Evolutionary conservation across 441 rosid genomes (phyloP), one percentile per base, ranked within the genome.

Genomic region (Erodium texanum): DNA sequence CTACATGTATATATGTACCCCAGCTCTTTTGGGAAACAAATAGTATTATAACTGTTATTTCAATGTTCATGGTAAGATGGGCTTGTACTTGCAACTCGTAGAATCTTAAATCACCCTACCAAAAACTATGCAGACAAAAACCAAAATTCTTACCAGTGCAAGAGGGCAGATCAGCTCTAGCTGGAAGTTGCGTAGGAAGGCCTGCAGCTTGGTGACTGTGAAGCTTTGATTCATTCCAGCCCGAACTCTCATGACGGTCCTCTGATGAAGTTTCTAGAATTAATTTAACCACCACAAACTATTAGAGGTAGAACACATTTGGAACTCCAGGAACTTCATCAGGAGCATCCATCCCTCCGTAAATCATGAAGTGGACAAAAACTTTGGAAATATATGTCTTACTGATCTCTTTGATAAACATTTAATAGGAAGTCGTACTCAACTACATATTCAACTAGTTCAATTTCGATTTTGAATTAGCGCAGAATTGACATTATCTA

Each of bases 141-240:
- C 16, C 32, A 70, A 5, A 66, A 63, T 62, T 61, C 7, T 67
- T 79, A 90, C 97, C 94, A 69, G 89, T 83, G 82, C 94, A 86
- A 70, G 94, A 83, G 36, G 98, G 97, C 76, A 93, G 78, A 81
- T 89, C 96, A 73, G 97, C 96, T 76, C 88, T 80, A 58, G 84
- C 83, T 29, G 98, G 97, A 76, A 93, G 97, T 77, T 93, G 96
- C 15, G 81, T 84, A 32, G 97, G 98, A 74, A 93, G 84, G 56
- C 92, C 71, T 61, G 82, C 79, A 63, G 80, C 73, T 63, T 83
- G 86, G 65, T 87, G 90, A 70, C 83, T 69, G n/a, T 77, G 82
- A 86, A 72, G 74, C 77, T 82, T 88, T 71, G 71, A 66, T 76
- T 87, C 96, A 79, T 74, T 52, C 59, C 59, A 52, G 59, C 22